Conservation (phyloP, 148 eudicot genomes). For the Nyssa sinensis region DNA sequence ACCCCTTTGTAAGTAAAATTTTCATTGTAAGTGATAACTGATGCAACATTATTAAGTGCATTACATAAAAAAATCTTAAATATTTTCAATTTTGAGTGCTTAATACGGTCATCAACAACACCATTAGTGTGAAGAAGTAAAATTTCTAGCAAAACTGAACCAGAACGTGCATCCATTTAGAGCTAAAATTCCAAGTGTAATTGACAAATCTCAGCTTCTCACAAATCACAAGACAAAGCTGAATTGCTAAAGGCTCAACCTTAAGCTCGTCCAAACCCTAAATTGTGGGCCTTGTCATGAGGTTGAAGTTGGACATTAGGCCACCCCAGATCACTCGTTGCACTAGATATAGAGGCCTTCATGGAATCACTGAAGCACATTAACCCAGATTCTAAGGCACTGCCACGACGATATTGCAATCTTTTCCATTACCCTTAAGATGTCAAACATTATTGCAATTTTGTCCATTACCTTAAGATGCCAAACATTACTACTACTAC, state of each 20-base stretch:
- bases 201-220: neutral
- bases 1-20: too few relatives aligned
- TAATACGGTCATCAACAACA: too few relatives aligned
- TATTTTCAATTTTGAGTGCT: too few relatives aligned
- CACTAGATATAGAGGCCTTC: neutral
- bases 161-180: neutral
- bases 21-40: too few relatives aligned
- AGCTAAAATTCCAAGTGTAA: neutral
- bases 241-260: neutral
- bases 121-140: too few relatives aligned
- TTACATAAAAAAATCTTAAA: too few relatives aligned
- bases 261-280: neutral
- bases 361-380: neutral
- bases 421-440: neutral
- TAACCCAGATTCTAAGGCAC: neutral
- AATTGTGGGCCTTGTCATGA: neutral
- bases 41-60: too few relatives aligned
- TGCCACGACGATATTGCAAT: neutral
- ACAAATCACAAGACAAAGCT: neutral
- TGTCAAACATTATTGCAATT: too few relatives aligned
- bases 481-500: too few relatives aligned
- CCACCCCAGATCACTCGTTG: neutral
- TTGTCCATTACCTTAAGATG: too few relatives aligned
- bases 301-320: neutral
- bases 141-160: neutral